Percentiles rank a stretch among this genome's conserved stretches.
Conservation (phyloP, 805 yeast species). For the Wickerhamomyces alni region DNA sequence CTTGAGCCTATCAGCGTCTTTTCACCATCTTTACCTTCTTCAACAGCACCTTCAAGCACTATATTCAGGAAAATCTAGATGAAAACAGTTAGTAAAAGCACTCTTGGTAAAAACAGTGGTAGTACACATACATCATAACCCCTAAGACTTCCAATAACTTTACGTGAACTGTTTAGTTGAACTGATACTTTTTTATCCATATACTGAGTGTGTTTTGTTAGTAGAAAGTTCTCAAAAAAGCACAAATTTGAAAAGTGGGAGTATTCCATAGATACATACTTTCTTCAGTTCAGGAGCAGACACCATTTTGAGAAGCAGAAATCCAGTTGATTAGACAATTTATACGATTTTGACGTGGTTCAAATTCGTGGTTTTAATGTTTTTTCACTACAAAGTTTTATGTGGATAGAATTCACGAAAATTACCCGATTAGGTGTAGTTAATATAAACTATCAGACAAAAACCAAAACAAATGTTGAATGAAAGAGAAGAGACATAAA, state of each 20-base stretch:
- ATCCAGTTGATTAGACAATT: not conserved
- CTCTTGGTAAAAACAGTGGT: not conserved
- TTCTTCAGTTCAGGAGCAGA: constrained; percentile 58
- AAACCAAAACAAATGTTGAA: no score
- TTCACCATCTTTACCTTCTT: constrained; percentile 41
- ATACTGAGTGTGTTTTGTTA: constrained; percentile 35
- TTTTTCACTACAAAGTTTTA: no score
- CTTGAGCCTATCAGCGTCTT: constrained; percentile 59
- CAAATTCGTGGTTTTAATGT: no score
- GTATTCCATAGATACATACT: constrained; percentile 27
- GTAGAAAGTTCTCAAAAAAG: no score
- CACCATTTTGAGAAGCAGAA: constrained; percentile 33
- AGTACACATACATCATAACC: constrained; percentile 64
- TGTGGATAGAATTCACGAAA: no score
- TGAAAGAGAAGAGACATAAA: not conserved
- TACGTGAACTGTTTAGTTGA: constrained; percentile 73
- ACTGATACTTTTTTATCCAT: constrained; percentile 71
- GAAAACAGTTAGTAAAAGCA: not conserved
- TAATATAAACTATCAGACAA: no score
- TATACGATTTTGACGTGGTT: not conserved
- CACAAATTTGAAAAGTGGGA: no score
- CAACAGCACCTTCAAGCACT: constrained; percentile 67
- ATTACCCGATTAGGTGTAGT: no score
- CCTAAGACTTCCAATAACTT: constrained; percentile 70
- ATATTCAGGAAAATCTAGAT: constrained; percentile 58